Evolutionary conservation across 495 filamentous ascomycete species (phyloP).

Genomic region (Talaromyces borbonicus): DNA sequence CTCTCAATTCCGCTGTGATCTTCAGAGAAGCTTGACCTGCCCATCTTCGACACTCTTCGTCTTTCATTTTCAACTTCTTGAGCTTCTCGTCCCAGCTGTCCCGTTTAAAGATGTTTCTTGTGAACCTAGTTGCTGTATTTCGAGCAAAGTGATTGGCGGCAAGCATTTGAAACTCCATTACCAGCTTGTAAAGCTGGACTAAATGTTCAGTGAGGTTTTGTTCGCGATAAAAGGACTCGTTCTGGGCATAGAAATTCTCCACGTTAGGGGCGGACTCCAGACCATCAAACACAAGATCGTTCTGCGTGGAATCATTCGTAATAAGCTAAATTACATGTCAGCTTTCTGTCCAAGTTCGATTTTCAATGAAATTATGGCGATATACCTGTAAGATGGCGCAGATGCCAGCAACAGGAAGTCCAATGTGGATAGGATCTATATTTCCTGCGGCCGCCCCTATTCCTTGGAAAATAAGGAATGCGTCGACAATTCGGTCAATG

Average conservation of each 20-base stretch:
- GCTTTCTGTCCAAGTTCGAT: neutral
- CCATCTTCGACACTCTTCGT: neutral
- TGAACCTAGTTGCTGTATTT: neutral
- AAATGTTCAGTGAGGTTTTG: neutral
- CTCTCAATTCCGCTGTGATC: too few species aligned
- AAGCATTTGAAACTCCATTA: slow-evolving; percentile 1
- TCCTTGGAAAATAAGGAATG: neutral
- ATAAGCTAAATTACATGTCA: neutral
- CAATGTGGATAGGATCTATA: neutral
- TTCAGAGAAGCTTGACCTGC: too few species aligned
- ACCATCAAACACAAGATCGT: neutral
- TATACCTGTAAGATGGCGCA: neutral
- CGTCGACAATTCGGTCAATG: neutral
- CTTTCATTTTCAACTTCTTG: neutral
- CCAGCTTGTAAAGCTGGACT: neutral
- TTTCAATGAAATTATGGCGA: neutral
- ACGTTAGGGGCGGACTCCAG: neutral
- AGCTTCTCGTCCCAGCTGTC: neutral
- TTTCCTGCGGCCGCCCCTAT: neutral
- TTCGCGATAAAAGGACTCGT: neutral
- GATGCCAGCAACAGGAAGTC: neutral
- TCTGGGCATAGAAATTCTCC: neutral
- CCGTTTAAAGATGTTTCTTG: neutral
- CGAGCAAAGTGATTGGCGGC: neutral
- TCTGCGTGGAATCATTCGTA: neutral